Evolutionary conservation across 192 early-diverging fungal species (phyloP).

Genomic region (Thamnidium elegans): DNA sequence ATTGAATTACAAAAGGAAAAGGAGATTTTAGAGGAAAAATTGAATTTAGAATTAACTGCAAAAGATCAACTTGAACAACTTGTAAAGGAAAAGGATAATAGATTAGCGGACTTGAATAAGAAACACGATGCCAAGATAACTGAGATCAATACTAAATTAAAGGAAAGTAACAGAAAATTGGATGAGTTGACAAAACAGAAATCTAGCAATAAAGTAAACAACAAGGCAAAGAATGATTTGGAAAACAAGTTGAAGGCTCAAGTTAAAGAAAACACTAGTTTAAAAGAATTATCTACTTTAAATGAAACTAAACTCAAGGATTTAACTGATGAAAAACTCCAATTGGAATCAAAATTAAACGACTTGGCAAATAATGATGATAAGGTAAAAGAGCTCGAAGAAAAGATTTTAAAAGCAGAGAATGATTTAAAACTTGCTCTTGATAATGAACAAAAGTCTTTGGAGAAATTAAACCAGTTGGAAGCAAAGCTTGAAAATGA

Average conservation of each 20-base stretch:
- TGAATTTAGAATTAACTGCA: neutral
- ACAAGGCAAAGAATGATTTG: neutral
- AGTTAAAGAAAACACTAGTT: neutral
- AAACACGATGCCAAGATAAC: neutral
- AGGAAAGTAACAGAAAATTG: conserved; percentile 4
- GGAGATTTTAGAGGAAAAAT: conserved; percentile 3
- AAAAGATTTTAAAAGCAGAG: neutral
- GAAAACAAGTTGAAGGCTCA: neutral
- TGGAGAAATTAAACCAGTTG: neutral
- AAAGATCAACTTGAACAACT: no score
- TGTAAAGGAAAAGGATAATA: no score
- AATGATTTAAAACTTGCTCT: no score
- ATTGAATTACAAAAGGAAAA: conserved; percentile 1
- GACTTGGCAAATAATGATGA: neutral
- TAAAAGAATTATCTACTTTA: no score
- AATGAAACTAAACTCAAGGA: conserved; percentile 4
- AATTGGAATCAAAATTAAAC: neutral
- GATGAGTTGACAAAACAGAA: neutral
- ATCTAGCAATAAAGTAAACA: no score
- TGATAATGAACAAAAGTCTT: neutral
- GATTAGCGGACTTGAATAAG: neutral
- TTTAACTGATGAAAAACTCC: neutral
- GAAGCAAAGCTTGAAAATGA: neutral
- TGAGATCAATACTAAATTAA: neutral
- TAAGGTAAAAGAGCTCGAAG: neutral